Base-by-base conservation (phyloP, 345 rosid genomes). In the Salix arbutifolia region DNA sequence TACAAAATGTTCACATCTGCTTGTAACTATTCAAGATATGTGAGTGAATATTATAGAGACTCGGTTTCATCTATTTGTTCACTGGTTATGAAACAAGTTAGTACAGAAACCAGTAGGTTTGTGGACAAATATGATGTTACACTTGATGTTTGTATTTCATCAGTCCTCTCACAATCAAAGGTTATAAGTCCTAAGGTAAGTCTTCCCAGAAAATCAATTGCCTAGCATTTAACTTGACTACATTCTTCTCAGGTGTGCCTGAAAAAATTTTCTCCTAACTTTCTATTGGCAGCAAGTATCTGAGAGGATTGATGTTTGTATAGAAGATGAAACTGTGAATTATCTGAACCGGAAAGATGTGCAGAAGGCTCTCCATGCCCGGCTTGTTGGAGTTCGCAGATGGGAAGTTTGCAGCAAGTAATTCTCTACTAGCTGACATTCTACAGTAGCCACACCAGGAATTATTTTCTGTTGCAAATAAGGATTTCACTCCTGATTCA, bases 371-470 rank as follows among this genome's bases (percentile, higher is more conserved):
- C 92, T 96, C 65, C 97, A 91, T 80, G 99, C 98, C 18, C 85
- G 90, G 28, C 96, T 96, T n/a, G 81, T 96, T 1, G 97, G 98
- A 71, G 96, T 93, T 72, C 89, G 84, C 16, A 76, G 81, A 83
- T 96, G 99, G 98, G 83, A 74, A 73, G 93, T 89, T 76, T 96
- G 99, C 87, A 96, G 99, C 99, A 87, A 85, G 99, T 93, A 90
- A 91, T 62, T 79, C 37, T 70, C 82, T 42, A 7, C 46, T 42
- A 18, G 61, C 25, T 19, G 21, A 53, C 23, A 8, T 21, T 53
- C 23, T 53, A 3, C 61, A 53, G n/a, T 53, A 21, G 61, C 64
- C 64, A 23, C 10, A 14, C 14, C 46, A 42, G 13, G 46, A 42
- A 42, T 42, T 42, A 42, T 42, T 42, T 14, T 11, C 13, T 42